Base-by-base conservation (phyloP, 345 rosid species). In the Gossypium anomalum region DNA sequence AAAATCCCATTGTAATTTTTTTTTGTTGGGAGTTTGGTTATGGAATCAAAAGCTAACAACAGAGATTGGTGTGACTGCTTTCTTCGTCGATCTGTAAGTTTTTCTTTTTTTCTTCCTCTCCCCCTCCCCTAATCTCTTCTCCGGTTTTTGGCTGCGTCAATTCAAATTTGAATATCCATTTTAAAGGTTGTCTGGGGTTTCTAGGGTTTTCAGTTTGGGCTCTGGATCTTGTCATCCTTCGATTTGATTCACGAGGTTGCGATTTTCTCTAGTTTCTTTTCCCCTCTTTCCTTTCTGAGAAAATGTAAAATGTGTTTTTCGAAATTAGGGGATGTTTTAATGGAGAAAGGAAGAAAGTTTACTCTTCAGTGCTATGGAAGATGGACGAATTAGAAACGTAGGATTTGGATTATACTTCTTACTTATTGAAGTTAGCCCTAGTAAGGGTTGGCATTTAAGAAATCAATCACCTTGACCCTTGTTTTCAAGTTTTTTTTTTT, bases 31-130 rank as follows among this genome's bases (percentile, higher is more conserved):
- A 70, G 61, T 52, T 34, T n/a, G 73, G 59, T 57, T 52, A n/a
- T 70, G 73, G 61, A 70, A 52, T 70, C 73, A 60, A 69, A 52
- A 51, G 45, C 47, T 19, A 52, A 29, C 27, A 52, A n/a, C 45
- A 29, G 27, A 52, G 27, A 29, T 70, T 52, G 73, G 48, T 14
- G 48, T 29, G 2, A 5, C 73, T 29, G 27, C 45, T 70, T 29
- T 69, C 73, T 11, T 29, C 61, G 25, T 52, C 43, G 68, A 73
- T 73, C 68, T 60, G 76, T 73, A 47, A 61, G 76, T 60, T 9
- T 2, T 47, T 49, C n/a, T 27, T 17, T 22, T 43, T 8, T 9
- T 8, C n/a, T 14, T 20, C 15, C 3, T 34, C 38, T 34, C 38
- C 38, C 38, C 38, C 38, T 34, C 7, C 38, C 38, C 38, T 34